Percentiles rank a stretch among this genome's conserved stretches.
These are phyloP conservation scores for Fusarium lyarnte DNA, from an alignment of 2,329 filamentous ascomycete genomes.

Conservation along the genomic window DNA sequence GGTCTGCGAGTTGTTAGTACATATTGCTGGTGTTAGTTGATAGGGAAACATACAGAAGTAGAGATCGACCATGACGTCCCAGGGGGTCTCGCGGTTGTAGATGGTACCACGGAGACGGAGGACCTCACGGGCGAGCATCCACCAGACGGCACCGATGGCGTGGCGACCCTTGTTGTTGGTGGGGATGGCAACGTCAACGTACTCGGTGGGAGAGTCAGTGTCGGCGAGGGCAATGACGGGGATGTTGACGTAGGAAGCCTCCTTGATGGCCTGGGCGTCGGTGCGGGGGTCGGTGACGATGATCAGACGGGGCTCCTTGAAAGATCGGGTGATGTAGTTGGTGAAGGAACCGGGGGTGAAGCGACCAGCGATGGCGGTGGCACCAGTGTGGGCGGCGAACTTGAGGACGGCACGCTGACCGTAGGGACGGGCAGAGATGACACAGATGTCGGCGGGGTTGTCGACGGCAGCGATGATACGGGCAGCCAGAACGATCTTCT, in stretches of 20 bases:
- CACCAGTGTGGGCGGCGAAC: slow-evolving; percentile 98
- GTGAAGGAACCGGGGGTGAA: slow-evolving; percentile 99
- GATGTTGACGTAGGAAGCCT: slow-evolving; percentile 99
- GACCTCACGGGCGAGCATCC: slow-evolving; percentile 99
- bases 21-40: neutral
- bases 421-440: slow-evolving; percentile 99
- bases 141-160: slow-evolving; percentile 98
- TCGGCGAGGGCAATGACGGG: slow-evolving; percentile 99
- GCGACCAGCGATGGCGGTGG: slow-evolving; percentile 96
- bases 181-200: slow-evolving; percentile 99
- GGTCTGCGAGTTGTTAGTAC: slow-evolving; percentile 66
- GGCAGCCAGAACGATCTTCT: slow-evolving; percentile 99
- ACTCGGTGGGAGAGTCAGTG: slow-evolving; percentile 99
- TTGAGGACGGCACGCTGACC: slow-evolving; percentile 99
- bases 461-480: slow-evolving; percentile 99
- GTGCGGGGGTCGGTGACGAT: slow-evolving; percentile 99
- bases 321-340: slow-evolving; percentile 99
- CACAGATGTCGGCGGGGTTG: slow-evolving; percentile 99
- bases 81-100: slow-evolving; percentile 93
- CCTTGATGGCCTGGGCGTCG: slow-evolving; percentile 99
- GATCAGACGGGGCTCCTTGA: slow-evolving; percentile 99
- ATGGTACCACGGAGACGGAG: slow-evolving; percentile 98
- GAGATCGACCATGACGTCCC: slow-evolving; percentile 99
- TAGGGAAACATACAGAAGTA: slow-evolving; percentile 83
- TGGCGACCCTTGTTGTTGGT: slow-evolving; percentile 99